These are phyloP conservation scores for Hansenula sp. DNA, from an alignment of 1,139 yeast genomes.

Conservation along the genomic window DNA sequence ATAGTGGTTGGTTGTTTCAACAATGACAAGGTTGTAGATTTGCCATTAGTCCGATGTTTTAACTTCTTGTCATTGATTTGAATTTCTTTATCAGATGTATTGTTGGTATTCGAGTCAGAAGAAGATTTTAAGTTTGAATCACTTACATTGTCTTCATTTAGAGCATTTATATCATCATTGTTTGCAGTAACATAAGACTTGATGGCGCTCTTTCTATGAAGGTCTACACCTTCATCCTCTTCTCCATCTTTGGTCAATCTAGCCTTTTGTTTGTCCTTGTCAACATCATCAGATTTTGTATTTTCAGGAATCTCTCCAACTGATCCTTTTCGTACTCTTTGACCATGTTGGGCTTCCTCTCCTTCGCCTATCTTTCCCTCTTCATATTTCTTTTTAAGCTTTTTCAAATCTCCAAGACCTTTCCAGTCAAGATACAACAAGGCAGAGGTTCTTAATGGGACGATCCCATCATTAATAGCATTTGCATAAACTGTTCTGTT, in stretches of 20 bases:
- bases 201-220: no score
- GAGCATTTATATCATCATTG: no score
- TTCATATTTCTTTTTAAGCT: constrained; percentile 26
- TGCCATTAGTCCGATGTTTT: no score
- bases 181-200: no score
- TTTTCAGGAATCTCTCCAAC: constrained; percentile 34
- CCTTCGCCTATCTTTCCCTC: constrained; percentile 9
- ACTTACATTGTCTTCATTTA: background rate
- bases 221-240: no score
- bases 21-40: background rate
- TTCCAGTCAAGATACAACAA: constrained; percentile 70
- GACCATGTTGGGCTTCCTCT: constrained; percentile 13
- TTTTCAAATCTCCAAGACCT: constrained; percentile 47
- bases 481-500: constrained; percentile 40
- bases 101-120: no score
- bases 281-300: background rate
- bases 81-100: no score
- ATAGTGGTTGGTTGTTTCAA: constrained; percentile 8
- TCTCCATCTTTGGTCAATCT: no score
- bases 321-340: constrained; percentile 6
- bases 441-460: constrained; percentile 86
- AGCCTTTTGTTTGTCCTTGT: background rate
- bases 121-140: background rate
- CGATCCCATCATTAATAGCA: constrained; percentile 74
- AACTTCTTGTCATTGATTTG: no score